Evolutionary conservation across 225 moss, liverwort and hornwort species (phyloP), one percentile per base, ranked within the genome.

Genomic region (Polytrichum formosum): DNA sequence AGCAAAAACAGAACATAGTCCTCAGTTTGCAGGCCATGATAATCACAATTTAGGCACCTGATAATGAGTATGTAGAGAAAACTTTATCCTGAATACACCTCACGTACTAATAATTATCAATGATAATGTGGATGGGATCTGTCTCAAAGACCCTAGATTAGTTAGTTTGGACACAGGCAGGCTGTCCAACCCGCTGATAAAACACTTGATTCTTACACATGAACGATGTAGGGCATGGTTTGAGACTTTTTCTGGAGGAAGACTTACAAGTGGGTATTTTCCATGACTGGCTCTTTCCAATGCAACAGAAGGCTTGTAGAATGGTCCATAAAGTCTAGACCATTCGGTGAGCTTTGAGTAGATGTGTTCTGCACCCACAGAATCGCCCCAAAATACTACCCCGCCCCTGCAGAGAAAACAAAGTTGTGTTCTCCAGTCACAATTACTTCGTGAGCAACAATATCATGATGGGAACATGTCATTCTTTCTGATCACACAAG

Each of bases 331-430:
- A 19, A 86, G 77, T 59, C 73, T 74, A 27, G 78, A 72, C 92
- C 92, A 95, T 56, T 77, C 80, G 65, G 72, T 81, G 65, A 95
- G 83, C 73, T 92, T 91, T 5, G 78, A 83, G 65, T 83, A 81
- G 53, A 95, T 82, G 67, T 73, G 72, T 65, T 83, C 80, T 6
- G 77, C 82, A 23, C 95, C 91, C 68, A 91, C 67, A 63, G 62
- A 76, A 81, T 92, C 95, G 33, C 86, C 95, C 95, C 95, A 95
- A 71, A 88, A 95, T 5, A 91, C 76, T 72, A 93, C 72, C n/a
- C 95, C 95, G 61, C 95, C 95, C 75, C 92, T 92, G 82, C 64
- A 68, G 63, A 80, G 56, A 60, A 54, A 66, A 73, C 19, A 20
- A 72, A 64, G 18, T 65, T 8, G 46, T 3, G 0, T 13, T 10